Evolutionary conservation across 2,329 filamentous ascomycete species (phyloP).

Genomic region (Aspergillus ibericus): DNA sequence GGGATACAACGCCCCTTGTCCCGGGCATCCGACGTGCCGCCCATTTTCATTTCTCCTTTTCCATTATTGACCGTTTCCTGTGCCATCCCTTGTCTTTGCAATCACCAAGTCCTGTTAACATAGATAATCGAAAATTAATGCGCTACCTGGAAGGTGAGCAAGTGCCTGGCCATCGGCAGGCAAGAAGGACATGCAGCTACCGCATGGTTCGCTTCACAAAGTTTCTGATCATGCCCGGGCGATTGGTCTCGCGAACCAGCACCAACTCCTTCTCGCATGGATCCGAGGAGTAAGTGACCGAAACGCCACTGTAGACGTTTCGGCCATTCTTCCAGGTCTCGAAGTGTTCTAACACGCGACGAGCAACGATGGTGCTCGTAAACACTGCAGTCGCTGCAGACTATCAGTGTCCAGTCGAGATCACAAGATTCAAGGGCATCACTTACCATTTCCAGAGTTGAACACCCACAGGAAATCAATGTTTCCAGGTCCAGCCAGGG

Average conservation of each 20-base stretch:
- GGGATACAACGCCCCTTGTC: not conserved
- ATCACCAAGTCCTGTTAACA: not conserved
- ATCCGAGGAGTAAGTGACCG: constrained; percentile 41
- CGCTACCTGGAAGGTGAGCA: not conserved
- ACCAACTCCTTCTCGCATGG: constrained; percentile 42
- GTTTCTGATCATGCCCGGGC: constrained; percentile 18
- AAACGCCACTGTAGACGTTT: constrained; percentile 33
- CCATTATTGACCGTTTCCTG: not conserved
- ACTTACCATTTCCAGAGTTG: constrained; percentile 46
- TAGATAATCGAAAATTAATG: not conserved
- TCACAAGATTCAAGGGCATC: too few species aligned
- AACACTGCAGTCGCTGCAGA: constrained; percentile 40
- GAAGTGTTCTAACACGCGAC: constrained; percentile 36
- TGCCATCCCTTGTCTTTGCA: not conserved
- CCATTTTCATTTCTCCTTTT: not conserved
- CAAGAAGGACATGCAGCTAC: constrained; percentile 2
- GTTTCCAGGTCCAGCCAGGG: constrained; percentile 35
- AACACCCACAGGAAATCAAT: constrained; percentile 45
- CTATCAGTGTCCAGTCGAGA: constrained; percentile 15
- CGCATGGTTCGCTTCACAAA: constrained; percentile 18
- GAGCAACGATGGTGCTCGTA: constrained; percentile 38
- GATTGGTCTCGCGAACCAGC: constrained; percentile 24
- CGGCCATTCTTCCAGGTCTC: constrained; percentile 27
- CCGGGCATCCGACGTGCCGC: not conserved
- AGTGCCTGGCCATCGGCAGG: not conserved